These are phyloP conservation scores for Xylaria sp. DNA, from an alignment of 2,329 filamentous ascomycete genomes.

Conservation along the genomic window DNA sequence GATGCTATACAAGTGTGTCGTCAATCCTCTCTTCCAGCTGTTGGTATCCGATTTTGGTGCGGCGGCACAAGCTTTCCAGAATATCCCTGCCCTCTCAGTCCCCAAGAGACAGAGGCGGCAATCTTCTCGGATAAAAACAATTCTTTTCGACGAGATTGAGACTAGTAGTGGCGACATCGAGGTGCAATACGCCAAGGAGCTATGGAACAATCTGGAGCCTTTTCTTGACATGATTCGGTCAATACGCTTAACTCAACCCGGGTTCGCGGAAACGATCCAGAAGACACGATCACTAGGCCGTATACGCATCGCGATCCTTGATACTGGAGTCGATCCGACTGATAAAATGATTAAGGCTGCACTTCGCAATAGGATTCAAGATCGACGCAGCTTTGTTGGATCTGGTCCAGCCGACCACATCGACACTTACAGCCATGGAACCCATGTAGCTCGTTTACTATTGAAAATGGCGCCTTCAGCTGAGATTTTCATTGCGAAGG, in stretches of 20 bases:
- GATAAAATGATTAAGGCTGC: constrained; percentile 7
- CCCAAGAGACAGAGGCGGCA: not conserved
- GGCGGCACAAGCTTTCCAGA: constrained; percentile 3
- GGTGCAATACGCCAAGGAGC: too few relatives aligned
- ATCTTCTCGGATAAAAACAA: not conserved
- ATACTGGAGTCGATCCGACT: constrained; percentile 9
- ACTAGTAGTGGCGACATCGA: not conserved
- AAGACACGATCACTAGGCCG: not conserved
- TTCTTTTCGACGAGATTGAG: not conserved
- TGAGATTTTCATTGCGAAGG: constrained; percentile 15
- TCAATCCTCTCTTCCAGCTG: not conserved
- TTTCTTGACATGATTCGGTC: not conserved
- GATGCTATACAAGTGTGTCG: not conserved
- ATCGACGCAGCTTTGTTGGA: constrained; percentile 3
- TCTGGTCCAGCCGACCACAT: not conserved
- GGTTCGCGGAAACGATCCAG: too few relatives aligned
- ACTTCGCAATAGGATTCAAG: not conserved
- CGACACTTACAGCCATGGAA: constrained; percentile 13
- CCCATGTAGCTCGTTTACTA: constrained; percentile 12
- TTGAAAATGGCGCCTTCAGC: constrained; percentile 7
- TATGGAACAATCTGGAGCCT: not conserved
- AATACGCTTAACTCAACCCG: too few relatives aligned
- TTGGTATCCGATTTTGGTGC: not conserved
- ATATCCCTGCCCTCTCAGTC: not conserved
- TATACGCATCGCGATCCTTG: constrained; percentile 11